These are phyloP conservation scores for Hypoxylon trugodes DNA, from an alignment of 495 filamentous ascomycete genomes.

Conservation along the genomic window DNA sequence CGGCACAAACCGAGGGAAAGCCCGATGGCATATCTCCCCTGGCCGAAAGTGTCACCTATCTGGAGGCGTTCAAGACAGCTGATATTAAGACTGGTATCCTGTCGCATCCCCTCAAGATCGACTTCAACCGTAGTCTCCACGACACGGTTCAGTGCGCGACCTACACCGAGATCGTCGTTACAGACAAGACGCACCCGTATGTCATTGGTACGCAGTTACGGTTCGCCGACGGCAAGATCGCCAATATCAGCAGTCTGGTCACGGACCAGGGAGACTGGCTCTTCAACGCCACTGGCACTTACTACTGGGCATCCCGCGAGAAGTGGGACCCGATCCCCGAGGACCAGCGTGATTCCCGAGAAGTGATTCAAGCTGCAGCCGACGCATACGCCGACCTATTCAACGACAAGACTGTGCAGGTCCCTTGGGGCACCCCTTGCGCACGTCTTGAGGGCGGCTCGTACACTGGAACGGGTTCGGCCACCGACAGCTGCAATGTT, in stretches of 20 bases:
- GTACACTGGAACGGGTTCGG: slow-evolving; percentile 51
- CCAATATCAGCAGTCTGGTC: slow-evolving; percentile 54
- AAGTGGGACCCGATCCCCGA: slow-evolving; percentile 57
- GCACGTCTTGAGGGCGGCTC: slow-evolving; percentile 57
- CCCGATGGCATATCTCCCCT: slow-evolving; percentile 43
- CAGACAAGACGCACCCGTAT: slow-evolving; percentile 53
- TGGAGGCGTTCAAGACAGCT: slow-evolving; percentile 53
- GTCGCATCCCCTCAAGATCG: slow-evolving; percentile 52
- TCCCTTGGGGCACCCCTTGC: slow-evolving; percentile 61
- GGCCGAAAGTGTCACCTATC: slow-evolving; percentile 42
- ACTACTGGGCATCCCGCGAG: slow-evolving; percentile 52
- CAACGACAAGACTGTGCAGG: slow-evolving; percentile 51
- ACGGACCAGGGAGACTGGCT: slow-evolving; percentile 57
- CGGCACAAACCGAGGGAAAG: slow-evolving; percentile 53
- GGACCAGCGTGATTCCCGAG: slow-evolving; percentile 51
- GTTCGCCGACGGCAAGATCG: slow-evolving; percentile 41
- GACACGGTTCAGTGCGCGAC: slow-evolving; percentile 61
- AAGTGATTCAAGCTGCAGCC: slow-evolving; percentile 56
- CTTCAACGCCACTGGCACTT: slow-evolving; percentile 61
- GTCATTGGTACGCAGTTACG: slow-evolving; percentile 60
- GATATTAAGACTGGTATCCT: slow-evolving; percentile 51
- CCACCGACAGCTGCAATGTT: slow-evolving; percentile 48
- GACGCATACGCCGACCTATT: slow-evolving; percentile 62
- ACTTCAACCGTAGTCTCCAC: slow-evolving; percentile 57
- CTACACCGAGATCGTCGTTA: slow-evolving; percentile 60